A percentile compares a stretch with the other conserved stretches of the same genome.
Conservation (phyloP, 495 filamentous ascomycete genomes). For the Aspergillus baeticus region DNA sequence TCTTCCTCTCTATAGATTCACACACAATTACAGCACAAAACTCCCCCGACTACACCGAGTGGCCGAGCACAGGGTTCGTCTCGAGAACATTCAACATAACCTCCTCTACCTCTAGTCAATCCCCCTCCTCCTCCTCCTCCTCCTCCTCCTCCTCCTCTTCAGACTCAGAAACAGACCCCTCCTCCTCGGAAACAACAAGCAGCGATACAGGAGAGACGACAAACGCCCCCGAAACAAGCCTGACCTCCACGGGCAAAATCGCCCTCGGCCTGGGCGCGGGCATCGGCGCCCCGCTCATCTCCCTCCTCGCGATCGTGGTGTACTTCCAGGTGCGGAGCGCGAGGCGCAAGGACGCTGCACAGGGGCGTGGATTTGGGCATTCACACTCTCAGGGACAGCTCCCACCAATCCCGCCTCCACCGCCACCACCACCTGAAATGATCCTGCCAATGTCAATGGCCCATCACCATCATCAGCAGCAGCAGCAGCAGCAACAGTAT, state of each 20-base stretch:
- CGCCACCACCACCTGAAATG: not conserved
- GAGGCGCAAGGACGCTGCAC: not conserved
- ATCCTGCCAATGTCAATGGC: not conserved
- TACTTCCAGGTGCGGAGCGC: slow-evolving; percentile 8
- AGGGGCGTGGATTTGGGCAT: no score
- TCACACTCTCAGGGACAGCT: not conserved
- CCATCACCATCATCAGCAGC: not conserved
- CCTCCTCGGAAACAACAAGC: no score
- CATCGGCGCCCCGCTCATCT: slow-evolving; percentile 3
- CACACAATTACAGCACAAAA: not conserved
- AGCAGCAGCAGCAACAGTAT: not conserved
- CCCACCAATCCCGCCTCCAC: not conserved
- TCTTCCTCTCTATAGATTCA: slow-evolving; percentile 1
- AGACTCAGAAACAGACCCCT: not conserved
- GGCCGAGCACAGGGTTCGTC: no score
- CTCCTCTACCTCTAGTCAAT: not conserved
- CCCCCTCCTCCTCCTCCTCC: not conserved
- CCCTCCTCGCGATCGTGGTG: slow-evolving; percentile 9
- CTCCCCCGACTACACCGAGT: not conserved
- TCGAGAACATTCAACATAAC: slow-evolving; percentile 7
- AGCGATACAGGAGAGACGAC: not conserved
- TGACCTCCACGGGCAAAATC: slow-evolving; percentile 15
- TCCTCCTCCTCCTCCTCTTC: not conserved
- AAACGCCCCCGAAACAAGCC: not conserved
- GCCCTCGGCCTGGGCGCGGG: slow-evolving; percentile 12